Base-by-base conservation (phyloP, 2,329 filamentous ascomycete genomes). In the Cytospora mali region DNA sequence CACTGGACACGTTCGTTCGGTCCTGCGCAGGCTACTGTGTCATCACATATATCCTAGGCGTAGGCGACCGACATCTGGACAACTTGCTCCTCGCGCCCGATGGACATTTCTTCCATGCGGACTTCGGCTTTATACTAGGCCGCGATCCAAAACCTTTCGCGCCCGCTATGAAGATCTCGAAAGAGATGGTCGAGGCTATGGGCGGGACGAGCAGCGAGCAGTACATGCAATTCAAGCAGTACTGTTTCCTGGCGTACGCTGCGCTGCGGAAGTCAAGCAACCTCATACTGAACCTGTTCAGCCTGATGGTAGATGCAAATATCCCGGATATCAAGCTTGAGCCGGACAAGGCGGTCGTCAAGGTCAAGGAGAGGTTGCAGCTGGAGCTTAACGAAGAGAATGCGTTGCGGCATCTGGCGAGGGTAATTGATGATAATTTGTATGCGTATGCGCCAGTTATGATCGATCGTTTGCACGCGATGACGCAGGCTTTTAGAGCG, bases 171-270 rank as follows among this genome's bases (percentile, higher is more conserved):
- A 99, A 99, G 75, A 86, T 99, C 10, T 94, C 90, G 72, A 94
- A 93, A 69, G 94, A 99, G 73, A 99, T 99, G 95, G 92, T 98
- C 4, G 95, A 99, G 71, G 95, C 93, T 66, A 97, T 99, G 92
- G 96, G 96, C 48, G 95, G 95, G 14, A 84, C 88, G 9, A 83
- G 84, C 35, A 92, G 90, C 4, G 86, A 91, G 25, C 89, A 96
- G 66, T 99, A 97, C 75, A 82, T 88, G 50, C 86, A 90, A 58
- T 99, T 99, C 78, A 95, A 95, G 73, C 91, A 96, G 70, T 97
- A 98, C 75, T 97, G 93, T 74, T 97, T 97, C 76, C 90, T 96
- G 3, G 92, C 95, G 0, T 99, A 96, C 76, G 92, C 91, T 1
- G 93, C 95, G 0, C 80, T 99, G 50, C 87, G 95, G 62, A 97